Evolutionary conservation across 2,329 filamentous ascomycete genomes (phyloP), one percentile per base, ranked within the genome.

Genomic region (Colletotrichum tabaci): DNA sequence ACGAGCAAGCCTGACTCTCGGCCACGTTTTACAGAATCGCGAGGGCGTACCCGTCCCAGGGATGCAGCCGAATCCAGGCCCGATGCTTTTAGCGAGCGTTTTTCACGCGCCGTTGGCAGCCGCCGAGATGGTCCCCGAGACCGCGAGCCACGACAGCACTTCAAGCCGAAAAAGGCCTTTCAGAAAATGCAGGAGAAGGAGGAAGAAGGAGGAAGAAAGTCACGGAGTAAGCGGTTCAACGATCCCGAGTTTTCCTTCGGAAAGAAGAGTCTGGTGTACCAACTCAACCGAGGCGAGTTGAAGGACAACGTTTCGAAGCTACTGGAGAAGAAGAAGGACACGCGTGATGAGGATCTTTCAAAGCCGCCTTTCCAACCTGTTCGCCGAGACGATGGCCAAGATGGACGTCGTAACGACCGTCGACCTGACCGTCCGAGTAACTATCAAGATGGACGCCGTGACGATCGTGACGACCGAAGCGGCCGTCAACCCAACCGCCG

Each of bases 191-290:
- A 77, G 23, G 78, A 81, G 30, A 75, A 76, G 15, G 78, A 79
- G 16, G 79, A 79, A 9, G 78, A 79, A 2, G 71, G 71, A 2
- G 80, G 80, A 18, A 80, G 82, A 4, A 82, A 84, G 76, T 84
- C 87, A 7, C 83, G 88, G 53, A 80, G 82, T 57, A 84, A 86
- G 44, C 84, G 88, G 6, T 90, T 91, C 76, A 79, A 86, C 60
- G 84, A 90, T 70, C 84, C 86, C 0, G 79, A 84, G 2, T 82
- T 79, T 21, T 73, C 77, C 1, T 89, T 89, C 76, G 89, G 88
- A 21, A 88, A 88, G 79, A 84, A 80, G 56, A 91, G 89, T 74
- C 72, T 89, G 18, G 88, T 90, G 2, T 89, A 88, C 66, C 81
- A 87, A 75, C 77, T 88, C 70, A 88, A 88, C 75, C 82, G 84